These are phyloP conservation scores for Ophiocordyceps sinensis DNA, from an alignment of 2,329 filamentous ascomycete genomes.

Conservation along the genomic window DNA sequence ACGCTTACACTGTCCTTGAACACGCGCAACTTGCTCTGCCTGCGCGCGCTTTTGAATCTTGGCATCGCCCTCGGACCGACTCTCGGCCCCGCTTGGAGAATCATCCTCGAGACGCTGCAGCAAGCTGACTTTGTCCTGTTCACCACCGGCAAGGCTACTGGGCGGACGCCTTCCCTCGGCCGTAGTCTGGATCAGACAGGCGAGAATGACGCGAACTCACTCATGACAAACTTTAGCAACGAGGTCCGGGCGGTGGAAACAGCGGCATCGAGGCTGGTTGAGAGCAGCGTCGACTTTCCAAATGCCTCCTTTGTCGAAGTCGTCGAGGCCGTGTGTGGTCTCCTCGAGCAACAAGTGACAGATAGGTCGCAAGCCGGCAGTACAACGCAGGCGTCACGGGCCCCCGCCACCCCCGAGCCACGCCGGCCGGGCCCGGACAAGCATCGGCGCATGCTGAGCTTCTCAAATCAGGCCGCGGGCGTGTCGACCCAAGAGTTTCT, in stretches of 20 bases:
- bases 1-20: constrained; percentile 44
- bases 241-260: constrained; percentile 84
- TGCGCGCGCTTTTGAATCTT: constrained; percentile 83
- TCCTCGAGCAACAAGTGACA: constrained; percentile 37
- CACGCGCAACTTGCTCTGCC: constrained; percentile 77
- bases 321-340: constrained; percentile 56
- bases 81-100: constrained; percentile 72
- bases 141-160: constrained; percentile 40
- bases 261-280: constrained; percentile 72
- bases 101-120: constrained; percentile 81
- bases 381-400: constrained; percentile 8
- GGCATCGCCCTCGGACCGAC: constrained; percentile 90
- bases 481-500: constrained; percentile 46
- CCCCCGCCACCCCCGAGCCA: constrained; percentile 5
- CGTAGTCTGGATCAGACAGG: constrained; percentile 30
- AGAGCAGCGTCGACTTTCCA: constrained; percentile 84
- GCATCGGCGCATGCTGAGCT: constrained; percentile 31
- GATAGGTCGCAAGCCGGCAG: constrained; percentile 8
- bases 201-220: constrained; percentile 31
- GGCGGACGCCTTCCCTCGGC: constrained; percentile 32
- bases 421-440: constrained; percentile 23
- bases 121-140: constrained; percentile 83
- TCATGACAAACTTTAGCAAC: constrained; percentile 54
- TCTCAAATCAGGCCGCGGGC: constrained; percentile 27
- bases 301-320: constrained; percentile 69